These are phyloP conservation scores for Sideroxylon spinosum DNA, from an alignment of 179 eudicot species.

Conservation along the genomic window DNA sequence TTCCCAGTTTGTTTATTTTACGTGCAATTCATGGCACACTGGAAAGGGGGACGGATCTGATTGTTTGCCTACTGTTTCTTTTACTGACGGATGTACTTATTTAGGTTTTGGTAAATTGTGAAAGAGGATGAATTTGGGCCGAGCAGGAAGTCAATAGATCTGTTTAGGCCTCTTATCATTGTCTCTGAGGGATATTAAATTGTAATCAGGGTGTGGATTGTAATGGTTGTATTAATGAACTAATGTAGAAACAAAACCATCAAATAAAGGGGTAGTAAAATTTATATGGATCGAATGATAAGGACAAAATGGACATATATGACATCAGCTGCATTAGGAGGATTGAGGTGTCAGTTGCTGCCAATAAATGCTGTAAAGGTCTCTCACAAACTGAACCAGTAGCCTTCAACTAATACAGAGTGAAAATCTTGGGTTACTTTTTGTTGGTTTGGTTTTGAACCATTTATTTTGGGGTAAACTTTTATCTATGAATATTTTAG, in stretches of 20 bases:
- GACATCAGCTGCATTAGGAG: neutral
- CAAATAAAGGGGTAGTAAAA: neutral
- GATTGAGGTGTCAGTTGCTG: neutral
- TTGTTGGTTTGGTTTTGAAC: too few relatives aligned
- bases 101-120: neutral
- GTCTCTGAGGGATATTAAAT: neutral
- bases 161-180: neutral
- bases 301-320: neutral
- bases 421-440: neutral
- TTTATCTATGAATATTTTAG: too few relatives aligned
- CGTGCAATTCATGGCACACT: too few relatives aligned
- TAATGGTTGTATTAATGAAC: conserved; percentile 3
- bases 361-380: neutral
- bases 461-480: neutral
- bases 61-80: neutral
- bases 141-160: neutral
- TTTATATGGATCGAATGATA: neutral
- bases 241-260: neutral
- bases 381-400: neutral
- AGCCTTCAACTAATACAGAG: neutral
- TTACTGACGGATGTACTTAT: neutral
- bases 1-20: too few relatives aligned
- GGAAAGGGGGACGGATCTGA: too few relatives aligned
- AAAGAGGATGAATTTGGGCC: neutral
- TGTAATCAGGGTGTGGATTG: neutral